Base-by-base conservation (phyloP, 495 filamentous ascomycete genomes). In the Chaetomidium leptoderma region DNA sequence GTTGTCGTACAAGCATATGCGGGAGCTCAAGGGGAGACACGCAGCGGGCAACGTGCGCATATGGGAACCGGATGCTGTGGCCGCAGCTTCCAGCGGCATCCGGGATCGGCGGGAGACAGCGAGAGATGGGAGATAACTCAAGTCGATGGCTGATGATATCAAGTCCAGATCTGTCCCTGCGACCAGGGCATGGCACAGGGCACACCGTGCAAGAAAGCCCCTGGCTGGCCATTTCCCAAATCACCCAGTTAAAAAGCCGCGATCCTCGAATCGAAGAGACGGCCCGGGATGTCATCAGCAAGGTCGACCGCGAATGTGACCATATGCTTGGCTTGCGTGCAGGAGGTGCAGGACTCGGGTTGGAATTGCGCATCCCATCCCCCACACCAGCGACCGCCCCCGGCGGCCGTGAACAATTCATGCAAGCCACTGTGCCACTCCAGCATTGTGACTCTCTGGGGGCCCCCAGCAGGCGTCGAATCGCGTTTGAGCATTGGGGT, bases 11-110 rank as follows among this genome's bases (percentile, higher is more conserved):
- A 49, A 55, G 33, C 33, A 10, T 14, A 27, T 16, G 46, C n/a
- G n/a, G n/a, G n/a, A n/a, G n/a, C n/a, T n/a, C n/a, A n/a, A n/a
- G 53, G 46, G 55, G 29, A 35, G 30, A 40, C 49, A 46, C 58
- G 58, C 64, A 63, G 57, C 44, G 42, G 9, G 51, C 58, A 66
- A 63, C 60, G 64, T 66, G 60, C 60, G 60, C 50, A 57, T 51
- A 62, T 57, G 63, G 47, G 33, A 57, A 14, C n/a, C 55, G 53
- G 53, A 61, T 54, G 61, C 64, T 61, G 61, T 63, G 54, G 21
- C 36, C 26, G 19, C 7, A 39, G 21, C 6, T 37, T n/a, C 14
- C n/a, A 13, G 1, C 9, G 14, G 13, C 6, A n/a, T n/a, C 27
- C 19, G 19, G n/a, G 29, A 6, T 14, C 32, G 47, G 26, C 9